phyloP scores from a whole-genome alignment of 305 asterid species.

The Solanum hybrid region DNA sequence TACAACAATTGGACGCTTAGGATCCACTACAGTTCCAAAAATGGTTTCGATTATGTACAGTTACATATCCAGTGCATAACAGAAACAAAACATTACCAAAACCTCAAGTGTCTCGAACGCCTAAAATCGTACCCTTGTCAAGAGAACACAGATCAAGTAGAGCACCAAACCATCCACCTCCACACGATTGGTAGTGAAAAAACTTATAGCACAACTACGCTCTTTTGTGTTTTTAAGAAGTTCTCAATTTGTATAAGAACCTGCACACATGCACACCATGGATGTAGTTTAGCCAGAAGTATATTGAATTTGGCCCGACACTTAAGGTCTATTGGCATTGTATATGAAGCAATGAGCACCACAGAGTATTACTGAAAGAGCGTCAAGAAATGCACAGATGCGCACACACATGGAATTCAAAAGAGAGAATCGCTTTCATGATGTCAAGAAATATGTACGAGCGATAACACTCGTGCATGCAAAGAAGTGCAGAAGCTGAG shows the following conservation, averaged over 20 bases:
- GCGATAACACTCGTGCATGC: not conserved
- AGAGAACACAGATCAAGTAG: not conserved
- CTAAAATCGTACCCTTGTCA: not conserved
- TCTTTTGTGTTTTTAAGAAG: conserved; percentile 32
- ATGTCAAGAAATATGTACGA: not conserved
- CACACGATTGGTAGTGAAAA: not conserved
- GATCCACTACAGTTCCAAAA: not conserved
- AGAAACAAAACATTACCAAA: not conserved
- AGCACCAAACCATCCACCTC: not conserved
- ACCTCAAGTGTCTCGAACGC: not conserved
- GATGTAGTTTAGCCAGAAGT: not conserved
- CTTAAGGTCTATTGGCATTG: not conserved
- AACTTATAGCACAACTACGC: not conserved
- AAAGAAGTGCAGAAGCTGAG: not conserved
- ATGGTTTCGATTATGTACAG: not conserved
- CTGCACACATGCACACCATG: conserved; percentile 41
- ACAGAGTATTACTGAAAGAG: not conserved
- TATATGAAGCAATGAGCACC: not conserved
- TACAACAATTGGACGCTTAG: not conserved
- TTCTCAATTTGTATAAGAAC: conserved; percentile 49
- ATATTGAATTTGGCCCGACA: not conserved
- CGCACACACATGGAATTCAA: not conserved
- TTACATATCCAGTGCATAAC: not conserved
- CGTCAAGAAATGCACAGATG: not conserved
- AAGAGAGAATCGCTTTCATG: not conserved